Percentiles rank a stretch among this genome's conserved stretches.
Conservation (phyloP, 345 rosid species). For the Rubroshorea leprosula region DNA sequence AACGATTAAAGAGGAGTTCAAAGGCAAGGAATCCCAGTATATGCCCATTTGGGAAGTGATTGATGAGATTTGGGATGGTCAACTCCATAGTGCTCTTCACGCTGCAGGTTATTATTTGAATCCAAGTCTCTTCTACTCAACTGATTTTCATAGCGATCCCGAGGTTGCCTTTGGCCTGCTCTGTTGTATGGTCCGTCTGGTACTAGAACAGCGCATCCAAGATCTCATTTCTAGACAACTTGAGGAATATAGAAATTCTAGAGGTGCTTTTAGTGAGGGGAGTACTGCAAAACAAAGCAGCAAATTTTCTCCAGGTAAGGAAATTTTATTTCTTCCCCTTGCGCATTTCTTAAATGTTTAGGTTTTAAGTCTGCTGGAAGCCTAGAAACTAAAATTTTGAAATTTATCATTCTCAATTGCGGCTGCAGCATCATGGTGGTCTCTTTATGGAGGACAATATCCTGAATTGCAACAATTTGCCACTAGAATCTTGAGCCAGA, state of each 20-base stretch:
- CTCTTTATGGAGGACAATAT: conserved; percentile 29
- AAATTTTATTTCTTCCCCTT: background rate
- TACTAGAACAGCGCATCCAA: conserved; percentile 23
- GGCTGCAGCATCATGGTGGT: conserved; percentile 61
- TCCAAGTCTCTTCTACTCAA: conserved; percentile 47
- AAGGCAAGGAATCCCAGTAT: conserved; percentile 23
- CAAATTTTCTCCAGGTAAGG: conserved; percentile 41
- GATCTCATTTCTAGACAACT: conserved; percentile 34
- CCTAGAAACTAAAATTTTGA: background rate
- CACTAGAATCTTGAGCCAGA: conserved; percentile 42
- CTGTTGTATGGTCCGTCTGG: conserved; percentile 34
- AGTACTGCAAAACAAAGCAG: conserved; percentile 27
- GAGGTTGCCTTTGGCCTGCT: conserved; percentile 47
- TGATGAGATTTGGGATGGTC: conserved; percentile 51
- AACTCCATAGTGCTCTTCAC: conserved; percentile 58
- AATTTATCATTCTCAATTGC: background rate
- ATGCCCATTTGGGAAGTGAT: conserved; percentile 45
- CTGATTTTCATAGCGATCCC: conserved; percentile 33
- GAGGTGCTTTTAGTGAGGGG: conserved; percentile 40
- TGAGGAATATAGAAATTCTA: conserved; percentile 31
- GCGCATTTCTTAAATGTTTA: background rate
- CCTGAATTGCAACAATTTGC: conserved; percentile 56
- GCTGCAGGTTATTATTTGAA: conserved; percentile 62
- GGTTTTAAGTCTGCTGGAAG: background rate
- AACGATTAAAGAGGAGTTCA: conserved; percentile 30